Evolutionary conservation across 257 asterid species (phyloP), one percentile per base, ranked within the genome.

Genomic region (Fraxinus excelsior): DNA sequence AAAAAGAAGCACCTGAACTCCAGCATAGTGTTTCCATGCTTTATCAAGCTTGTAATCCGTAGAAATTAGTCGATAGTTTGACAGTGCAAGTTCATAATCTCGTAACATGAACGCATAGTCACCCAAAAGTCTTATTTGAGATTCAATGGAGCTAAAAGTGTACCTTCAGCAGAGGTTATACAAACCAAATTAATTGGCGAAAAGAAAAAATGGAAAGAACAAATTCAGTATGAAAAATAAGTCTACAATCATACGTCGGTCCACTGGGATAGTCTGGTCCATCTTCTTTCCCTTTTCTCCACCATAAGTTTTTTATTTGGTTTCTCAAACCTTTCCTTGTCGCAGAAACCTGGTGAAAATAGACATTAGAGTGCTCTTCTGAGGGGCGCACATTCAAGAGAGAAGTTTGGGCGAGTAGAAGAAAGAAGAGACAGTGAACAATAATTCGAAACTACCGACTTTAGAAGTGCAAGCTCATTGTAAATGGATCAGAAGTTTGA

Each of bases 261-360:
- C 96, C 96, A 79, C 65, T 82, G 35, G 90, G 85, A 81, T 88
- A 87, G 69, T 93, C 98, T 35, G 91, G 91, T 72, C 79, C 79
- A 78, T 93, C 99, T 5, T 96, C 99, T 89, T 93, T 96, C 78
- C 99, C 99, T 88, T 93, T 96, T 86, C 99, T 91, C 99, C 98
- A 91, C 99, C 99, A 96, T 72, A 96, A 84, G 87, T 93, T 93
- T 84, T 92, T 96, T 70, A 96, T 91, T 91, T 96, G 99, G 88
- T 96, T 96, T 83, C 97, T 89, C 71, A 96, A 96, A 79, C 99
- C 99, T 82, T 88, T 96, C 82, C 98, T 89, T 82, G 99, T 96
- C 0, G 97, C 97, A 74, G 99, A 91, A 84, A 96, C 96, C 99
- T 96, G 85, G 65, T 74, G 74, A 78, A 62, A 82, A 78, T 19